A percentile compares a stretch with the other conserved stretches of the same genome.
phyloP scores from a whole-genome alignment of 495 filamentous ascomycete species.

The Monascus purpureus region DNA sequence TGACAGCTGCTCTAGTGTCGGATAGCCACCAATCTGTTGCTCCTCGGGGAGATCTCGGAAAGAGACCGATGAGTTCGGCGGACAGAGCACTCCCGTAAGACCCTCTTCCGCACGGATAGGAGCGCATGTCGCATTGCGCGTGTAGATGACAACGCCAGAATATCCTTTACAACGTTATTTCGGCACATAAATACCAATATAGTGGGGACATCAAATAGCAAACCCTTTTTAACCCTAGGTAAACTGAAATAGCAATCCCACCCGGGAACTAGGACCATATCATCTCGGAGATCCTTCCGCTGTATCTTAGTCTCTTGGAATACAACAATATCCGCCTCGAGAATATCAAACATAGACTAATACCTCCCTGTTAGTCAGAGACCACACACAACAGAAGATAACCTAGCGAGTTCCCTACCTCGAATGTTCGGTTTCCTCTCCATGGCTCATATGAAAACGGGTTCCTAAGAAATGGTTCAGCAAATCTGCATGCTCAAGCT shows the following conservation, averaged over 20 bases:
- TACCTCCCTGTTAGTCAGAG: neutral
- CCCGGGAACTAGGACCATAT: slow-evolving; percentile 89
- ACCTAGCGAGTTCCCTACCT: slow-evolving; percentile 26
- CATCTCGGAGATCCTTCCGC: slow-evolving; percentile 80
- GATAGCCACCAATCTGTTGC: slow-evolving; percentile 91
- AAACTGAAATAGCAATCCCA: slow-evolving; percentile 97
- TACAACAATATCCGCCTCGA: slow-evolving; percentile 86
- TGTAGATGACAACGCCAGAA: slow-evolving; percentile 91
- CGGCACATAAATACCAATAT: neutral
- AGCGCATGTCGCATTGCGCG: slow-evolving; percentile 71
- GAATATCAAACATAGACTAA: slow-evolving; percentile 82
- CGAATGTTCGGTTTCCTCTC: slow-evolving; percentile 74
- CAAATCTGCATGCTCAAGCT: neutral
- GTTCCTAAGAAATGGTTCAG: slow-evolving; percentile 40
- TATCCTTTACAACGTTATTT: slow-evolving; percentile 48
- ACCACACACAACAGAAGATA: neutral
- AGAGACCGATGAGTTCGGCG: slow-evolving; percentile 57
- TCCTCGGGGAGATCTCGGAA: slow-evolving; percentile 65
- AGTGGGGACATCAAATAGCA: slow-evolving; percentile 1
- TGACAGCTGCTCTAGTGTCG: slow-evolving; percentile 48
- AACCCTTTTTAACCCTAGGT: slow-evolving; percentile 85
- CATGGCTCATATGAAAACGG: slow-evolving; percentile 95
- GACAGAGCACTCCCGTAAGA: slow-evolving; percentile 65
- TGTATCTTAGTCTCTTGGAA: slow-evolving; percentile 98
- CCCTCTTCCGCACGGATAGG: slow-evolving; percentile 92